phyloP scores from a whole-genome alignment of 2,329 filamentous ascomycete species.

The Aspergillus udagawae region DNA sequence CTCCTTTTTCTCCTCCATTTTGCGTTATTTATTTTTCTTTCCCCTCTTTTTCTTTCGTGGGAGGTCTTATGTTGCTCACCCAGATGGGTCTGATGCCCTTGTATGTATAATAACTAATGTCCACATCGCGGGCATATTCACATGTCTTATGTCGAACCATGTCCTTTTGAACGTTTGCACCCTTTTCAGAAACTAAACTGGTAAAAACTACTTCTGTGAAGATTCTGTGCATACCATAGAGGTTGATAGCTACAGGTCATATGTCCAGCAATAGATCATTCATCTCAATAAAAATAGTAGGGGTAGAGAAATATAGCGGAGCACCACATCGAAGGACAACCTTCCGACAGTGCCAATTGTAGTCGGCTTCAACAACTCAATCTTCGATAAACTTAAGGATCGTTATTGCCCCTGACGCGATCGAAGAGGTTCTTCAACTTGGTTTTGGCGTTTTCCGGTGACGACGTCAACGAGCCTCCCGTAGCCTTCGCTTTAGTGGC shows the following conservation, averaged over 20 bases:
- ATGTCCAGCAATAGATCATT: no score
- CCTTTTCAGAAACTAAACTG: background rate
- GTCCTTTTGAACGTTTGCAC: background rate
- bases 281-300: background rate
- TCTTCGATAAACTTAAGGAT: background rate
- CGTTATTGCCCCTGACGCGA: slow-evolving; percentile 15
- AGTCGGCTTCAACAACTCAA: background rate
- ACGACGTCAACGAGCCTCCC: slow-evolving; percentile 1
- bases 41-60: background rate
- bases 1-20: slow-evolving; percentile 1
- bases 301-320: background rate
- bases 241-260: background rate
- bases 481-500: slow-evolving; percentile 1
- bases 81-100: background rate
- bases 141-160: background rate
- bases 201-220: background rate
- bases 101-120: background rate
- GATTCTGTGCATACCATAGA: background rate
- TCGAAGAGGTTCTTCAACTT: slow-evolving; percentile 20
- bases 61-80: background rate
- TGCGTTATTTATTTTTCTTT: no score
- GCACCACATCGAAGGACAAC: background rate
- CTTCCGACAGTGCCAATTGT: background rate
- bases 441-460: slow-evolving; percentile 12
- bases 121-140: no score